phyloP scores from a whole-genome alignment of 2,329 filamentous ascomycete species.

The Talaromyces islandicus region DNA sequence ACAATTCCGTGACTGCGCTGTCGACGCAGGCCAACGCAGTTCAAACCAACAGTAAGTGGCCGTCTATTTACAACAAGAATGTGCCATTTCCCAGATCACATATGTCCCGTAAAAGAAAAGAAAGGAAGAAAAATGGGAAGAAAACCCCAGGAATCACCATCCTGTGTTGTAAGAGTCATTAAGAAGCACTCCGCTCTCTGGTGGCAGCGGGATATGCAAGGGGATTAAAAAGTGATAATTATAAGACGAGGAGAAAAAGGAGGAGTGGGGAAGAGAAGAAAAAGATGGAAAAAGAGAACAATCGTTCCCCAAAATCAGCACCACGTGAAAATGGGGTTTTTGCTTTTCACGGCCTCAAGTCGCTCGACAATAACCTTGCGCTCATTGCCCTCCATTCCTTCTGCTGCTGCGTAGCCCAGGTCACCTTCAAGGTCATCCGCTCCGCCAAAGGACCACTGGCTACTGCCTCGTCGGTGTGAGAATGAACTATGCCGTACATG shows the following conservation, averaged over 20 bases:
- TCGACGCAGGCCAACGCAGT: not conserved
- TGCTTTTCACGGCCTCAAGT: slow-evolving; percentile 89
- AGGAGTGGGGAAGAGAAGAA: not conserved
- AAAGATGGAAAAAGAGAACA: not conserved
- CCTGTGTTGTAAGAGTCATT: slow-evolving; percentile 4
- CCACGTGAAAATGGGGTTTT: slow-evolving; percentile 96
- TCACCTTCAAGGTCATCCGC: slow-evolving; percentile 79
- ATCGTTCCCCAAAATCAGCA: slow-evolving; percentile 55
- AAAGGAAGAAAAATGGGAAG: not conserved
- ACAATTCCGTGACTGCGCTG: not conserved
- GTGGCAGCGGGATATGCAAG: not conserved
- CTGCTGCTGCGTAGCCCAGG: slow-evolving; percentile 86
- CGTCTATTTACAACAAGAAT: not conserved
- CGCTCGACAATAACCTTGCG: slow-evolving; percentile 96
- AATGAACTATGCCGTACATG: slow-evolving; percentile 32
- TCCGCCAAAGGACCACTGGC: slow-evolving; percentile 48
- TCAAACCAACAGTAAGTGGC: not conserved
- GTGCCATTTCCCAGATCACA: not conserved
- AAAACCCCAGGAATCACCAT: not conserved
- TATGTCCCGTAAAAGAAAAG: not conserved
- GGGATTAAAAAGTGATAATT: not conserved
- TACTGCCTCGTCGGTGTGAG: slow-evolving; percentile 31
- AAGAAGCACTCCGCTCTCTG: not conserved
- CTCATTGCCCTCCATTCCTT: slow-evolving; percentile 85
- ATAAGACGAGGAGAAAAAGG: slow-evolving; percentile 11